Evolutionary conservation across 2,329 filamentous ascomycete species (phyloP), one percentile per base, ranked within the genome.

Genomic region (Cordyceps javanica): DNA sequence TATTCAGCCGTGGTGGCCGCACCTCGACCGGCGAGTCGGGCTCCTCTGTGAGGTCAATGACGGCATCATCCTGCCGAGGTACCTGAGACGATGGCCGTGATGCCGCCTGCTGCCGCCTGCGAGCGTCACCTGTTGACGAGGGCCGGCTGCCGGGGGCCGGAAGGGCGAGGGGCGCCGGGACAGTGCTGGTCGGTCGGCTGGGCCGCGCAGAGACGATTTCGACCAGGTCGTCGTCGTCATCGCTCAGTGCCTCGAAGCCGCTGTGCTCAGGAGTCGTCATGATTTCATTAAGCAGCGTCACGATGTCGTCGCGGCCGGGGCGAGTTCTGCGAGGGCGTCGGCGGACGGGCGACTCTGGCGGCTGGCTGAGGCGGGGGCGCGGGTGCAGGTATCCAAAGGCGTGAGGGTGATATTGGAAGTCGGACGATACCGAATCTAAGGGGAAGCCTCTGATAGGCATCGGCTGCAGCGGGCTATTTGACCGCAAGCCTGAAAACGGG

Each of bases 21-120:
- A 71, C 69, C 48, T 73, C 63, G 8, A 64, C 60, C 6, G 77
- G 76, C 19, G 76, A 79, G 64, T 81, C 78, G 0, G 77, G 76
- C 61, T 80, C 78, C 10, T 70, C 72, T 0, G 79, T 81, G 49
- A 82, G 66, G 58, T 82, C 79, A 44, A 82, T 81, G 14, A 81
- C 67, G 19, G 70, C 62, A 6, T 69, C 53, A 4, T 58, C 42
- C 28, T 53, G 55, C n/a, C 5, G 26, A 5, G 39, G 16, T n/a
- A 19, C 26, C 23, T 16, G 45, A 6, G 54, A 61, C 39, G 57
- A 61, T 41, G 62, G 62, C 11, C 30, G 50, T 19, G 38, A 60
- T 48, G 58, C 60, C 49, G 62, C 63, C n/a, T 36, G 34, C 19
- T 14, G 34, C n/a, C 13, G 10, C 14, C 34, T 42, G 23, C 23